Conservation (phyloP, 371 early-diverging fungal species). For the Apophysomyces elegans region DNA sequence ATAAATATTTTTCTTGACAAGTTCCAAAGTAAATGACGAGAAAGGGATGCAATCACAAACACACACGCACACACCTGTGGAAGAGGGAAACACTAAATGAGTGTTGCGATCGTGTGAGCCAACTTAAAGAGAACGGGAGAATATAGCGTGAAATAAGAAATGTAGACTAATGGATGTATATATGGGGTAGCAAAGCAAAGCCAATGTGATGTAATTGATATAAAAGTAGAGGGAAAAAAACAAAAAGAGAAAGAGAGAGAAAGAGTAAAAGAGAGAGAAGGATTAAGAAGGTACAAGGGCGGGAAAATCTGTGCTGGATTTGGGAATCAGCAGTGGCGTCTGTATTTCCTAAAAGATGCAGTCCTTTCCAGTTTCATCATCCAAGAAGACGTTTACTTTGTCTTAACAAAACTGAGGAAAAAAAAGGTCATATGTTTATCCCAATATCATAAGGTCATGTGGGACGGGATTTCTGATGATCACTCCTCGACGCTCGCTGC, state of each 20-base stretch:
- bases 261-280: conserved; percentile 2
- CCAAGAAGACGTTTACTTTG: not conserved
- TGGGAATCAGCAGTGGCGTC: conserved; percentile 10
- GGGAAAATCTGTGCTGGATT: conserved; percentile 11
- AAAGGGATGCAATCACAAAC: not conserved
- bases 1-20: conserved; percentile 1
- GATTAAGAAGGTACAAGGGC: conserved; percentile 13
- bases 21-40: not conserved
- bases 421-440: conserved; percentile 8
- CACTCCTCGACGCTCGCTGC: not conserved
- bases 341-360: not conserved
- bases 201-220: not conserved
- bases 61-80: not conserved
- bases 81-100: not conserved
- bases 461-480: conserved; percentile 8
- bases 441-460: conserved; percentile 1
- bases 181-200: not conserved
- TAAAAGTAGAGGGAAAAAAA: conserved; percentile 5
- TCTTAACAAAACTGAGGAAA: too few relatives aligned
- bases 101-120: conserved; percentile 8
- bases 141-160: conserved; percentile 6
- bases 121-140: not conserved
- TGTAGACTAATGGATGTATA: not conserved
- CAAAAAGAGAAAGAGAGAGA: not conserved
- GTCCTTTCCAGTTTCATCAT: conserved; percentile 10